Percentiles rank a stretch among this genome's conserved stretches.
Conservation (phyloP, 371 early-diverging fungal genomes). For the Vairimorpha apis region DNA sequence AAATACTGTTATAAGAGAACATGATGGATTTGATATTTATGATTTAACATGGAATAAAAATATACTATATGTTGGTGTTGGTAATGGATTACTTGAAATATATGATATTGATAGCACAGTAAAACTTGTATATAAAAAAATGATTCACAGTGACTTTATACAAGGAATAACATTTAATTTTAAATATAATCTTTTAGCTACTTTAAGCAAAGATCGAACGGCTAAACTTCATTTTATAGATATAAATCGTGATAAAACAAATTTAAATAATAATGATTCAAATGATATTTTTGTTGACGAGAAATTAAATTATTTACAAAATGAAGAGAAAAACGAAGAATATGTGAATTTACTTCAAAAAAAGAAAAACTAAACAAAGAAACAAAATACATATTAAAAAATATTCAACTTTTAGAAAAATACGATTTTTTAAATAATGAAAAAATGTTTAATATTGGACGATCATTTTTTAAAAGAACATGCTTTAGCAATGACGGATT, state of each 20-base stretch:
- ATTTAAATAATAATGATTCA: too few species aligned
- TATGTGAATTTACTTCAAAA: too few species aligned
- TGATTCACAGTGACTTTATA: constrained; percentile 47
- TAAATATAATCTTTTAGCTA: constrained; percentile 23
- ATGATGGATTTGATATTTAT: constrained; percentile 59
- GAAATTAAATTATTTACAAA: too few species aligned
- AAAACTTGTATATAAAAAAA: constrained; percentile 34
- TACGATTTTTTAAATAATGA: constrained; percentile 25
- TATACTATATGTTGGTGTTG: constrained; percentile 44
- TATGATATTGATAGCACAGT: constrained; percentile 11
- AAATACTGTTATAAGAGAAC: constrained; percentile 32
- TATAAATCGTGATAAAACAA: too few species aligned
- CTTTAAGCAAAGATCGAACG: constrained; percentile 50
- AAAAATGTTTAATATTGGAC: not conserved
- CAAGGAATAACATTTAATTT: constrained; percentile 52
- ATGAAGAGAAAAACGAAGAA: too few species aligned
- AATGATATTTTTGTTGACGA: too few species aligned
- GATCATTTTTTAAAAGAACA: constrained; percentile 52
- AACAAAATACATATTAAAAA: too few species aligned
- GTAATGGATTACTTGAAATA: constrained; percentile 37
- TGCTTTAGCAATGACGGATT: constrained; percentile 32
- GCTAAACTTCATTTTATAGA: too few species aligned
- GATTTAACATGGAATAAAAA: constrained; percentile 54
- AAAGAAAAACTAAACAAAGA: too few species aligned
- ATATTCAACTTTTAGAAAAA: constrained; percentile 22